Base-by-base conservation (phyloP, 257 asterid species). In the Capsicum baccatum region DNA sequence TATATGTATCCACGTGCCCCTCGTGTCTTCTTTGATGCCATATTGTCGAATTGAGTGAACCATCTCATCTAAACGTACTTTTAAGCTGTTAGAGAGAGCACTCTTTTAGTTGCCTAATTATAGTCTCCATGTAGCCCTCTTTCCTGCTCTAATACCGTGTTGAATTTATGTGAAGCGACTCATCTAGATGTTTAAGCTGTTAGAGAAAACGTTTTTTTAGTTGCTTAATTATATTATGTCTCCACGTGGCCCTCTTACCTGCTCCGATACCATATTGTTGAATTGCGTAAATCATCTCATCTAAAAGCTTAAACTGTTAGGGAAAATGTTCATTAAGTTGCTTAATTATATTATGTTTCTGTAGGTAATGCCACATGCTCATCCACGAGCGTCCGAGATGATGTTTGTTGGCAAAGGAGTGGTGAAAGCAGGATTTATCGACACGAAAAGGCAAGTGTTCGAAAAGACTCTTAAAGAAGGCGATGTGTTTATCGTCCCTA, bases 301-400 rank as follows among this genome's bases (percentile, higher is more conserved):
- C 68, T 62, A 62, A 19, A 19, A 62, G 39, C 2, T 19, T 19
- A n/a, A 63, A 3, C 0, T 9, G 16, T 63, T 21, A 33, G 11
- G 13, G 0, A 35, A 6, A 13, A 7, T 1, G 17, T 35, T 67
- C 2, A 1, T 39, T 58, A 35, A 80, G 9, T 15, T 37, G n/a
- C 35, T 58, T 57, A 5, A 66, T n/a, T 58, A 10, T n/a, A 14
- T 39, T 10, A 54, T 78, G 44, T 26, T 14, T 9, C 19, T 5
- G 17, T 69, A 83, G 79, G 83, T 84, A 71, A 4, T 54, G 80
- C 95, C 94, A 15, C 95, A 91, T 79, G 81, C 91, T 8, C 94
- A 92, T 81, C 94, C 95, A 33, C 85, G 98, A 80, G 97, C 98
- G 39, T 87, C 95, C 0, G 98, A 94, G 93, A 87, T 94, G 91